These are phyloP conservation scores for Zymoseptoria crescenta DNA, from an alignment of 2,329 filamentous ascomycete genomes.

Conservation along the genomic window DNA sequence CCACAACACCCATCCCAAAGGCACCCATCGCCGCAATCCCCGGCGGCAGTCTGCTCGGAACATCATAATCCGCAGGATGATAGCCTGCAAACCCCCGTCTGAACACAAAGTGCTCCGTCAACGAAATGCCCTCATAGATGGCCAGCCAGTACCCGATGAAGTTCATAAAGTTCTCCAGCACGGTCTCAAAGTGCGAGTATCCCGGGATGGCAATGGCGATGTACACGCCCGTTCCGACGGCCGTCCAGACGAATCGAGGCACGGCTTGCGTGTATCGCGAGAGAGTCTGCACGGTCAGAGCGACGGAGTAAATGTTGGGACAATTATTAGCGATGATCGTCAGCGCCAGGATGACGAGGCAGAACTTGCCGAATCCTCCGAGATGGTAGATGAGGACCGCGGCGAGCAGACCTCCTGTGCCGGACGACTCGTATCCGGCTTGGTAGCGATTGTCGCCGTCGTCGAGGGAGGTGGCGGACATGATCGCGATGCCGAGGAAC, in stretches of 20 bases:
- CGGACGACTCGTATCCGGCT: slow-evolving; percentile 47
- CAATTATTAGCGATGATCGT: slow-evolving; percentile 41
- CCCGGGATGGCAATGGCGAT: slow-evolving; percentile 64
- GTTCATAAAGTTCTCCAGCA: slow-evolving; percentile 63
- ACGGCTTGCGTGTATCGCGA: slow-evolving; percentile 51
- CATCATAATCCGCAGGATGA: slow-evolving; percentile 50
- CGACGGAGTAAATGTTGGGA: slow-evolving; percentile 54
- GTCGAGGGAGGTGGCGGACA: slow-evolving; percentile 54
- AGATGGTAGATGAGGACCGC: slow-evolving; percentile 56
- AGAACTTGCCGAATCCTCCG: slow-evolving; percentile 65
- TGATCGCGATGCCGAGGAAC: slow-evolving; percentile 63
- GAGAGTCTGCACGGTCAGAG: slow-evolving; percentile 60
- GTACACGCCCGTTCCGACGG: slow-evolving; percentile 54
- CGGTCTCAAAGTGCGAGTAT: slow-evolving; percentile 55
- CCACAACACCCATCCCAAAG: slow-evolving; percentile 56
- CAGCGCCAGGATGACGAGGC: slow-evolving; percentile 41
- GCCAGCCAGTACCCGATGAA: slow-evolving; percentile 61
- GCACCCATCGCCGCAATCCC: slow-evolving; percentile 56
- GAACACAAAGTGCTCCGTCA: slow-evolving; percentile 63
- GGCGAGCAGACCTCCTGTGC: slow-evolving; percentile 59
- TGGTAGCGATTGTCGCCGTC: slow-evolving; percentile 47
- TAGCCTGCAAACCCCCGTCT: slow-evolving; percentile 56
- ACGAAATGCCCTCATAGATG: slow-evolving; percentile 60
- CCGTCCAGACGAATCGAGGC: slow-evolving; percentile 61
- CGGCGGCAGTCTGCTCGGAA: slow-evolving; percentile 50